Evolutionary conservation across 768 basidiomycete genomes (phyloP).

Genomic region (Phlebiopsis flavidoalba): DNA sequence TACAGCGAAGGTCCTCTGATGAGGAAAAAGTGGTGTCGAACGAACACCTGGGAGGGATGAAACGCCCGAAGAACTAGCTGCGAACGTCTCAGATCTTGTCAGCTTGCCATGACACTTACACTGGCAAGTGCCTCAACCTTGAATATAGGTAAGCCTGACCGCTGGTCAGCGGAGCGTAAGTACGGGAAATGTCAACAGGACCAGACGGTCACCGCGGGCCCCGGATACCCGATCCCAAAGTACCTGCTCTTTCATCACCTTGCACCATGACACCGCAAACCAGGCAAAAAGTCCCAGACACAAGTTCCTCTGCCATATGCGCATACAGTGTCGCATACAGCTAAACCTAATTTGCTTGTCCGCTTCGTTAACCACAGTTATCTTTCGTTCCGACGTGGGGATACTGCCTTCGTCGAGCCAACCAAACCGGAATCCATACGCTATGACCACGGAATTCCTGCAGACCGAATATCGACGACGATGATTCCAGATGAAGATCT

Average conservation of each 20-base stretch:
- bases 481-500: conserved; percentile 82
- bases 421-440: conserved; percentile 52
- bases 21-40: no score
- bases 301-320: conserved; percentile 87
- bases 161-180: no score
- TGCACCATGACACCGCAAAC: conserved; percentile 72
- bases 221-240: conserved; percentile 52
- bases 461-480: conserved; percentile 93
- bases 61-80: no score
- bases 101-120: no score
- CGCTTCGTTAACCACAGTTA: not conserved
- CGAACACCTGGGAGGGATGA: no score
- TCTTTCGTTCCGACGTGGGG: conserved; percentile 15
- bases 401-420: conserved; percentile 26
- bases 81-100: no score
- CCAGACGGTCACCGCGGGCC: no score
- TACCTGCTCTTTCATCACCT: conserved; percentile 90
- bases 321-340: conserved; percentile 58
- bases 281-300: conserved; percentile 73
- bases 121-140: no score
- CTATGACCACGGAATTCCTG: conserved; percentile 91
- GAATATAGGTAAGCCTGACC: no score
- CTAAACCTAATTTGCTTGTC: not conserved
- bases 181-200: no score
- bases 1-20: no score